Evolutionary conservation across 495 filamentous ascomycete genomes (phyloP).

Genomic region (Neurospora sp.): DNA sequence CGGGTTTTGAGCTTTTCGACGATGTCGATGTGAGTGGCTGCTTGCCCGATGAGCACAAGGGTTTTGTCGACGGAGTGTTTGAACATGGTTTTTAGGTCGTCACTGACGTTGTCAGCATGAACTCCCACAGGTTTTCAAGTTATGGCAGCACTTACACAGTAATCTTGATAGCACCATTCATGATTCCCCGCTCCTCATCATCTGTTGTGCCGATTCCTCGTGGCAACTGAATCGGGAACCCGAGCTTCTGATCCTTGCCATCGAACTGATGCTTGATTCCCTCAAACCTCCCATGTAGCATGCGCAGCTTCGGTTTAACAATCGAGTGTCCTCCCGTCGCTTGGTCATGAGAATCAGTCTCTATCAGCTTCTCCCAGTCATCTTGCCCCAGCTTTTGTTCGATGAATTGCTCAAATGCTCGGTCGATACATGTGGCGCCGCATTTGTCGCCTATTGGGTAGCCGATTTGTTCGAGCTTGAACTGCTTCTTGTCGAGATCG

Average conservation of each 20-base stretch:
- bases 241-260: conserved; percentile 13
- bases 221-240: conserved; percentile 7
- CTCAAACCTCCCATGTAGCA: conserved; percentile 19
- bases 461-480: conserved; percentile 14
- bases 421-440: conserved; percentile 22
- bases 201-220: conserved; percentile 5
- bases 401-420: conserved; percentile 13
- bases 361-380: conserved; percentile 12
- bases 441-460: conserved; percentile 13
- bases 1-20: conserved; percentile 9
- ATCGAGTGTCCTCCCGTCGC: conserved; percentile 14
- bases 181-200: conserved; percentile 6
- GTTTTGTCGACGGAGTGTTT: conserved; percentile 14
- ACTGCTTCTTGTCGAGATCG: conserved; percentile 13
- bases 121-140: not conserved
- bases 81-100: conserved; percentile 16
- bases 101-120: not conserved
- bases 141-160: not conserved
- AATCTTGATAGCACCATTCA: conserved; percentile 12
- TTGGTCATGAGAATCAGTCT: conserved; percentile 4
- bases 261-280: conserved; percentile 19
- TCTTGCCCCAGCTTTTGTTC: conserved; percentile 8
- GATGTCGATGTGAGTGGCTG: conserved; percentile 14
- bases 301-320: conserved; percentile 12
- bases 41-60: conserved; percentile 12